A percentile compares a stretch with the other conserved stretches of the same genome.
phyloP scores from a whole-genome alignment of 2,329 filamentous ascomycete species.

The Tolypocladium ophioglossoides region DNA sequence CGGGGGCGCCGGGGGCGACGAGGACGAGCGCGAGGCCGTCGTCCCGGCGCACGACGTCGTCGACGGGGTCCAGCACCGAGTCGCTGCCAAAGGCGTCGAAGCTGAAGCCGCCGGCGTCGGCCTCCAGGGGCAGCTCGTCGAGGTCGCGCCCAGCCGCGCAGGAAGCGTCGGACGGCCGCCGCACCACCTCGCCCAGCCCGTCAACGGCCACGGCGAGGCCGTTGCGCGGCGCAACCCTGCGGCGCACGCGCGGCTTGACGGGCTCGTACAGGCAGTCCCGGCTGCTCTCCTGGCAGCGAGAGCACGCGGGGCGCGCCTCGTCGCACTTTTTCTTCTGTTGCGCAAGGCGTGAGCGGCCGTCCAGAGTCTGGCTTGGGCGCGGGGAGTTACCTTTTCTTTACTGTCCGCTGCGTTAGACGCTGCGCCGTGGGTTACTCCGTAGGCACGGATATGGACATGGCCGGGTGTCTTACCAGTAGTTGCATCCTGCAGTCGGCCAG shows the following conservation, averaged over 20 bases:
- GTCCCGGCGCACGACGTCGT: background rate
- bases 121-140: background rate
- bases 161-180: background rate
- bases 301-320: conserved; percentile 38
- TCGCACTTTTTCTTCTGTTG: conserved; percentile 48
- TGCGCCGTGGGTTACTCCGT: background rate
- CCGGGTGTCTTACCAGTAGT: conserved; percentile 35
- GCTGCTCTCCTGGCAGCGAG: conserved; percentile 37
- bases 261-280: conserved; percentile 40
- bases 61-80: background rate
- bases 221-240: conserved; percentile 17
- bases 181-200: background rate
- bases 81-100: background rate
- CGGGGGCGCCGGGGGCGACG: conserved; percentile 14
- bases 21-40: conserved; percentile 13
- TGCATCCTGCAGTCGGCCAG: conserved; percentile 29
- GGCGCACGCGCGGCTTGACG: conserved; percentile 28
- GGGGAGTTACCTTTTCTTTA: conserved; percentile 39
- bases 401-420: conserved; percentile 18
- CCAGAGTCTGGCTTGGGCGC: background rate
- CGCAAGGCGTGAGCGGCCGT: background rate
- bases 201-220: background rate
- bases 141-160: background rate
- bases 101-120: background rate
- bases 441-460: too few relatives aligned